Percentiles rank a stretch among this genome's conserved stretches.
These are phyloP conservation scores for Xerocomellus amylosporus DNA, from an alignment of 768 basidiomycete species.

Conservation along the genomic window DNA sequence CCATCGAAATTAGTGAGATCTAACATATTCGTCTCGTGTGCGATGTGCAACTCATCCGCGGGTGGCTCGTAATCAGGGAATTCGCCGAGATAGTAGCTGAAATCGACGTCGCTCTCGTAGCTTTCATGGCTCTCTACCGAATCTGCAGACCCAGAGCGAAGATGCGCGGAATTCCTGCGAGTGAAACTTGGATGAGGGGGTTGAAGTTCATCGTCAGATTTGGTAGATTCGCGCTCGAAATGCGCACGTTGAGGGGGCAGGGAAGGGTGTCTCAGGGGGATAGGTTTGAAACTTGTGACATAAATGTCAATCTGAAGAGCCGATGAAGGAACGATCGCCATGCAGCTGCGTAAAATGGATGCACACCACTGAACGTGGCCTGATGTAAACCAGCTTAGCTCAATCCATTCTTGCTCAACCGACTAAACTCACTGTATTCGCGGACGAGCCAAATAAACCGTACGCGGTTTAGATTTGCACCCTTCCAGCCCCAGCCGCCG, in stretches of 20 bases:
- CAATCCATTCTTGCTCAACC: not conserved
- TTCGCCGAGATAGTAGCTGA: constrained; percentile 42
- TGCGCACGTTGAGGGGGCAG: constrained; percentile 15
- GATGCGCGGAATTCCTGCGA: constrained; percentile 5
- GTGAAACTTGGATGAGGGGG: constrained; percentile 36
- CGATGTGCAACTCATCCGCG: constrained; percentile 31
- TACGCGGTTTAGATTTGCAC: constrained; percentile 49
- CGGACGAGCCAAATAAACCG: constrained; percentile 77
- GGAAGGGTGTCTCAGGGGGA: constrained; percentile 10
- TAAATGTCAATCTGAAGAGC: constrained; percentile 68
- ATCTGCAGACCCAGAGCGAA: constrained; percentile 17
- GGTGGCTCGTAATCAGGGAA: constrained; percentile 31
- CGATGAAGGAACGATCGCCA: constrained; percentile 46
- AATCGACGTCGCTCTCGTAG: constrained; percentile 37
- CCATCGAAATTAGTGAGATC: constrained; percentile 80
- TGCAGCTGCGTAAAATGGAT: constrained; percentile 58
- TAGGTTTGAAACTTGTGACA: constrained; percentile 58
- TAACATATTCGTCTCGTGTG: constrained; percentile 50
- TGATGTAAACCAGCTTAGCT: constrained; percentile 22
- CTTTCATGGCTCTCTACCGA: constrained; percentile 34
- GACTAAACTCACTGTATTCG: constrained; percentile 59
- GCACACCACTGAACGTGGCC: constrained; percentile 81
- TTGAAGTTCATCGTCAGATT: constrained; percentile 26
- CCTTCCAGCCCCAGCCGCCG: constrained; percentile 42
- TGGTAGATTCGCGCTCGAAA: constrained; percentile 3